Evolutionary conservation across 257 asterid species (phyloP).

Genomic region (Ehretia macrophylla): DNA sequence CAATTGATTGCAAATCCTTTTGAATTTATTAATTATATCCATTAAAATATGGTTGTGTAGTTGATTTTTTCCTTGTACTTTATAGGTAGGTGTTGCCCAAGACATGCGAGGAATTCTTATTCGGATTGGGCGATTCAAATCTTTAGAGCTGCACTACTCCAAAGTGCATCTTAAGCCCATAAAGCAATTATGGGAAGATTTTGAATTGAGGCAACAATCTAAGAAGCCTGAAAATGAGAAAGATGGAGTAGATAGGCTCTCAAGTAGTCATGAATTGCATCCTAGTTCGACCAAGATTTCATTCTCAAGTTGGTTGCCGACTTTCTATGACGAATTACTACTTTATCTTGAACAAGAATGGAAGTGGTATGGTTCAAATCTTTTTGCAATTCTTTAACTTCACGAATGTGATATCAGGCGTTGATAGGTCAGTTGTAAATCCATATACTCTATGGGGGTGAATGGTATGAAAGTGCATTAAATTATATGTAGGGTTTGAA

Average conservation of each 20-base stretch:
- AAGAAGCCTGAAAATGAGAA: slow-evolving; percentile 64
- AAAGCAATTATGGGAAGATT: slow-evolving; percentile 87
- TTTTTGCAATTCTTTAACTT: neutral
- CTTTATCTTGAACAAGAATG: slow-evolving; percentile 98
- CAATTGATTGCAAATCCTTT: slow-evolving; percentile 1
- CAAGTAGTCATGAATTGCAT: slow-evolving; percentile 46
- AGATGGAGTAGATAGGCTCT: slow-evolving; percentile 50
- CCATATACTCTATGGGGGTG: too few species aligned
- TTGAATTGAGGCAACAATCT: slow-evolving; percentile 69
- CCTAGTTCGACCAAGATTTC: slow-evolving; percentile 32
- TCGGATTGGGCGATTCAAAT: slow-evolving; percentile 85
- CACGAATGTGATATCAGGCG: neutral
- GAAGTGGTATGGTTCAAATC: slow-evolving; percentile 67
- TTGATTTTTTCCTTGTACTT: neutral
- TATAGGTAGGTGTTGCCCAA: slow-evolving; percentile 79
- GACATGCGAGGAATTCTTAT: slow-evolving; percentile 88
- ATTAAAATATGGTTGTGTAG: neutral
- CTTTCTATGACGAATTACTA: slow-evolving; percentile 87
- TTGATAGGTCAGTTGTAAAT: neutral
- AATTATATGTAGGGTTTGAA: too few species aligned
- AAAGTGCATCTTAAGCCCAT: slow-evolving; percentile 81
- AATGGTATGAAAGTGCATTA: too few species aligned
- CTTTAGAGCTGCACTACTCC: slow-evolving; percentile 73
- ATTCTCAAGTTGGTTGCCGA: slow-evolving; percentile 85
- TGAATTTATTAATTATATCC: neutral